Percentiles rank a stretch among this genome's conserved stretches.
Evolutionary conservation across 2,329 filamentous ascomycete genomes (phyloP).

Genomic region (Ascochyta lentis): DNA sequence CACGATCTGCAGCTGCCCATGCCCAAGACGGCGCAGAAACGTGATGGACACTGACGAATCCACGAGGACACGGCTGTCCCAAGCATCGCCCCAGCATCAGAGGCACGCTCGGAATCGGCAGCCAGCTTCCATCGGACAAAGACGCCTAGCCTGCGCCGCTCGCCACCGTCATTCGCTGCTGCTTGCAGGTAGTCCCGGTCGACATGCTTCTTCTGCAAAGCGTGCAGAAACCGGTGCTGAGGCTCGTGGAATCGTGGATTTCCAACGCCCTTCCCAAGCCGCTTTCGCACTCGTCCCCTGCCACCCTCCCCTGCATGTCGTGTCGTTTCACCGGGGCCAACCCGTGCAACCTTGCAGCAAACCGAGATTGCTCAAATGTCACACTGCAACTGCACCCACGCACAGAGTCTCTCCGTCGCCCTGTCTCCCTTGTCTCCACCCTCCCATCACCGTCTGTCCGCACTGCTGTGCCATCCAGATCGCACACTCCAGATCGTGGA

Average conservation of each 20-base stretch:
- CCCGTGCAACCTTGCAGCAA: conserved; percentile 10
- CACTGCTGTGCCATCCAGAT: neutral
- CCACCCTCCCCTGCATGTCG: conserved; percentile 9
- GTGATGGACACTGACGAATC: conserved; percentile 4
- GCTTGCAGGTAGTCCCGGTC: conserved; percentile 7
- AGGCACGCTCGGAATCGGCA: conserved; percentile 5
- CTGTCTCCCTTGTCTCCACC: neutral
- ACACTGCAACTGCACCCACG: conserved; percentile 1
- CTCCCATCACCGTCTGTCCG: neutral
- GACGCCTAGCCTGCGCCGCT: neutral
- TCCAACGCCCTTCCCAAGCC: neutral
- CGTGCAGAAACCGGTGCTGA: conserved; percentile 12
- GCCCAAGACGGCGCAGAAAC: conserved; percentile 13
- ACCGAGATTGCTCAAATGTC: conserved; percentile 12
- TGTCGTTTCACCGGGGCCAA: conserved; percentile 11
- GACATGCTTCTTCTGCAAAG: conserved; percentile 15
- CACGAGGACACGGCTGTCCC: conserved; percentile 6
- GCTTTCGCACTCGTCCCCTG: conserved; percentile 5
- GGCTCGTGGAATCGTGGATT: conserved; percentile 12
- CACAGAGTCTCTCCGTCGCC: neutral
- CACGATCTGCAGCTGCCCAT: conserved; percentile 18
- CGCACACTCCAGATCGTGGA: neutral
- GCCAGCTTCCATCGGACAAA: conserved; percentile 3
- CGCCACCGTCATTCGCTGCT: conserved; percentile 7
- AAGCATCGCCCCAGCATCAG: neutral